Conservation (phyloP, 2,329 filamentous ascomycete species). For the Colletotrichum godetiae region DNA sequence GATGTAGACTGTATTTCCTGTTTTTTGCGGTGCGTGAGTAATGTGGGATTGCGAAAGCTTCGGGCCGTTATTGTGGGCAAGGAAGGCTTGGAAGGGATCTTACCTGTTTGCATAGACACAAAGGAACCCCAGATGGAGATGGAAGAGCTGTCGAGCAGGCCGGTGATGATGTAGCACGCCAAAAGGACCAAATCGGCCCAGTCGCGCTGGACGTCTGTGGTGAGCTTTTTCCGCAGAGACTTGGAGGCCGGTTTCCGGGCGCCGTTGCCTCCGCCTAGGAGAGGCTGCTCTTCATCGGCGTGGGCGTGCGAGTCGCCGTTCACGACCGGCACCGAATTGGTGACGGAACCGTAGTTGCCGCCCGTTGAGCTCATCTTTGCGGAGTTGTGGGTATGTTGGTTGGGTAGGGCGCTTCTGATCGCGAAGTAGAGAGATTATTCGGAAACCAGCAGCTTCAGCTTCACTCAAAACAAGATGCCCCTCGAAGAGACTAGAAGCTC, state of each 20-base stretch:
- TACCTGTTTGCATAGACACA: conserved; percentile 85
- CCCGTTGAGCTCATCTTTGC: conserved; percentile 6
- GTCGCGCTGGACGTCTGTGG: conserved; percentile 64
- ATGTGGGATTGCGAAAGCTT: neutral
- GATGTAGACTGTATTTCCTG: conserved; percentile 82
- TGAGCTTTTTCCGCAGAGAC: conserved; percentile 47
- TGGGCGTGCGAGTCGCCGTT: conserved; percentile 15
- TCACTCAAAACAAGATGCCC: neutral
- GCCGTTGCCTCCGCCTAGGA: conserved; percentile 41
- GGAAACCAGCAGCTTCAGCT: neutral
- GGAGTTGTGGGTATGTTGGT: neutral
- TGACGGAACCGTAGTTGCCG: conserved; percentile 23
- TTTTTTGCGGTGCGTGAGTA: neutral
- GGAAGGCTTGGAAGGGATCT: conserved; percentile 37
- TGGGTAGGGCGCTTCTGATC: neutral
- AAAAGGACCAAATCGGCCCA: conserved; percentile 77
- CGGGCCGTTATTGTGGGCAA: neutral
- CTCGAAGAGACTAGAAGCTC: neutral
- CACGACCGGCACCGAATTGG: conserved; percentile 12
- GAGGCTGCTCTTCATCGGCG: conserved; percentile 47
- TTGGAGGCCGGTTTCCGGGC: conserved; percentile 35
- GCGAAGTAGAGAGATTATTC: neutral
- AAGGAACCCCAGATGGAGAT: conserved; percentile 84
- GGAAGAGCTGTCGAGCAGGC: conserved; percentile 80
- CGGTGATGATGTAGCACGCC: conserved; percentile 80